Evolutionary conservation across 2,329 filamentous ascomycete species (phyloP), one percentile per base, ranked within the genome.

Genomic region (Fusarium floridanum): DNA sequence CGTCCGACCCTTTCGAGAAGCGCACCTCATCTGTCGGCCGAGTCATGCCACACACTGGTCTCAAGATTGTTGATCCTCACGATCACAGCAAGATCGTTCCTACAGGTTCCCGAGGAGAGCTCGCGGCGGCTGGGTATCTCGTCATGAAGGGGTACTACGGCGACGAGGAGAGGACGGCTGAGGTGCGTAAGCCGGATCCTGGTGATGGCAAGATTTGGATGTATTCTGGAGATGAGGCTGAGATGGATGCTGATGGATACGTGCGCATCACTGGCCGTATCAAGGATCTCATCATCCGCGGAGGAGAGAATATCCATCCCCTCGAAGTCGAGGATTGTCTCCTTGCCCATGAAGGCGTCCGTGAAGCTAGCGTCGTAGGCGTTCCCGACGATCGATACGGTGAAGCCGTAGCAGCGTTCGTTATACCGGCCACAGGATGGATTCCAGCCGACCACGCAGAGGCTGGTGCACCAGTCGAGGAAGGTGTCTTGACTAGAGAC

Each of bases 291-390:
- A 98, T 99, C 77, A 98, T 98, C 80, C 90, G 95, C 29, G 96
- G 94, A 32, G 97, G 97, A 27, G 97, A 98, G 82, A 99, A 99
- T 81, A 98, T 98, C 66, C 94, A 98, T 81, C 97, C 97, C 0
- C 87, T 98, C 7, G 97, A 98, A 82, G 88, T 98, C 4, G 97
- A 99, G 82, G 95, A 97, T 80, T 96, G 91, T 75, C 87, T 98
- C 7, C 91, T 97, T 71, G 89, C 90, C 45, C 92, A 96, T 80
- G 87, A 90, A 2, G 86, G 87, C 5, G 87, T 98, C 0, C 86
- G 88, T 16, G 95, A 98, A 73, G 94, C 91, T 4, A 94, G 92
- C 74, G 94, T 98, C 2, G 94, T 97, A 0, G 97, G 95, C 0
- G 85, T 98, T 1, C 92, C 93, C 0, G 95, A 98, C 81, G 90